These are phyloP conservation scores for Thalassiosira mediterranea DNA, from an alignment of 352 stramenopile species.

Conservation along the genomic window DNA sequence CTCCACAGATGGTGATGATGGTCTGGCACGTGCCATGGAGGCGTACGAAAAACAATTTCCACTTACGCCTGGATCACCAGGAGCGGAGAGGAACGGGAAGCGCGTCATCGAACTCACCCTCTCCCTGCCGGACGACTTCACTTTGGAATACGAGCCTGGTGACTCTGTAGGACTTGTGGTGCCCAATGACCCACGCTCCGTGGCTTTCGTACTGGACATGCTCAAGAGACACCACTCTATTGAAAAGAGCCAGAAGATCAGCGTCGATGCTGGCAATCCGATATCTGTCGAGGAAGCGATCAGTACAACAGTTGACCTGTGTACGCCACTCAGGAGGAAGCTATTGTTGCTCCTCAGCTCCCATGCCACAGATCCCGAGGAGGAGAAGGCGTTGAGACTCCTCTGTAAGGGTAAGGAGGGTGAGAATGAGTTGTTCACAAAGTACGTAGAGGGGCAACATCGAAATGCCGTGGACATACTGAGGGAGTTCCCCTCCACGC, in stretches of 20 bases:
- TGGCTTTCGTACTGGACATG: slow-evolving; percentile 71
- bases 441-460: slow-evolving; percentile 88
- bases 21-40: slow-evolving; percentile 36
- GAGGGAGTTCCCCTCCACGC: slow-evolving; percentile 91
- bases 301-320: slow-evolving; percentile 87
- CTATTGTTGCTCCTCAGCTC: slow-evolving; percentile 63
- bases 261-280: slow-evolving; percentile 62
- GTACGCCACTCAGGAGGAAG: slow-evolving; percentile 86
- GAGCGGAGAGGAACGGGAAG: slow-evolving; percentile 71
- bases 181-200: slow-evolving; percentile 60
- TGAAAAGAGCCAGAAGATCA: slow-evolving; percentile 59
- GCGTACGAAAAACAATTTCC: slow-evolving; percentile 59
- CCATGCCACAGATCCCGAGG: slow-evolving; percentile 63
- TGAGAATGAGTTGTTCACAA: slow-evolving; percentile 58
- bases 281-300: slow-evolving; percentile 87
- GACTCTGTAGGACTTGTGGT: slow-evolving; percentile 84
- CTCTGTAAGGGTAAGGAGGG: slow-evolving; percentile 55
- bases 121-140: slow-evolving; percentile 78
- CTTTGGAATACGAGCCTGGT: slow-evolving; percentile 82
- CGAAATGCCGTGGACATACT: slow-evolving; percentile 91
- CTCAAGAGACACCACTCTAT: slow-evolving; percentile 66
- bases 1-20: slow-evolving; percentile 23
- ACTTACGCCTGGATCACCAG: slow-evolving; percentile 10
- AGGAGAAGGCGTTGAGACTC: slow-evolving; percentile 59
- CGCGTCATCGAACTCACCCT: slow-evolving; percentile 83